Conservation (phyloP, 768 basidiomycete species). For the Amanita brunnescens region DNA sequence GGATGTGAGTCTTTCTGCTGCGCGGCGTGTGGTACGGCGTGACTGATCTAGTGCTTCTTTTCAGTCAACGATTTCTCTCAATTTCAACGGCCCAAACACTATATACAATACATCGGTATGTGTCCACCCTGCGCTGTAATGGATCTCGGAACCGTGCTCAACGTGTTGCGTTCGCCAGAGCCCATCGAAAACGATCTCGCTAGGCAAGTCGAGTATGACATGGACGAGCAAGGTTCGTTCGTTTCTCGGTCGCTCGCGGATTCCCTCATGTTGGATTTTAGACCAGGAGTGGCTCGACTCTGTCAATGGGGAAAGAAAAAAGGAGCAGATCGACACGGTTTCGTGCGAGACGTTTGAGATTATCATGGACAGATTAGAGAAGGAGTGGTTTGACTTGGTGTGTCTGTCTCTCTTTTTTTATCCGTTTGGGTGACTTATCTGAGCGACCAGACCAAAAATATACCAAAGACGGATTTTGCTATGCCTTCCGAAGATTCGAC, state of each 20-base stretch:
- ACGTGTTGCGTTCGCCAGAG: conserved; percentile 35
- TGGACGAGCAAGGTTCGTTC: conserved; percentile 91
- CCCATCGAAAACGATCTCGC: conserved; percentile 90
- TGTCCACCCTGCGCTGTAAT: background rate
- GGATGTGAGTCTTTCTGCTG: conserved; percentile 25
- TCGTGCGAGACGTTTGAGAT: conserved; percentile 89
- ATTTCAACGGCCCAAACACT: conserved; percentile 73
- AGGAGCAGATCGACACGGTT: conserved; percentile 61
- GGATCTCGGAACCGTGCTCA: conserved; percentile 5
- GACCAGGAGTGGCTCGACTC: conserved; percentile 93
- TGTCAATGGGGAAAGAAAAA: conserved; percentile 75
- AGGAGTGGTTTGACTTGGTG: conserved; percentile 98
- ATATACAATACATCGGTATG: conserved; percentile 86
- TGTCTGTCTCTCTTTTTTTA: conserved; percentile 16
- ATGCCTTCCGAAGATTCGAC: conserved; percentile 93
- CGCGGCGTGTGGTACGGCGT: background rate
- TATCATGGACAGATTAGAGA: conserved; percentile 95
- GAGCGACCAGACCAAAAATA: conserved; percentile 72
- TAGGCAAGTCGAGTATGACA: conserved; percentile 95
- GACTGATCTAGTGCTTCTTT: conserved; percentile 4
- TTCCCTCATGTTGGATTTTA: conserved; percentile 19
- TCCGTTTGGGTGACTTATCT: background rate
- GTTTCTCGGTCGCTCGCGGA: background rate
- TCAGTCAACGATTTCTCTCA: conserved; percentile 55
- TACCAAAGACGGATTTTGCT: conserved; percentile 82